These are phyloP conservation scores for Hypoxylon perforatum DNA, from an alignment of 495 filamentous ascomycete species.

Conservation along the genomic window DNA sequence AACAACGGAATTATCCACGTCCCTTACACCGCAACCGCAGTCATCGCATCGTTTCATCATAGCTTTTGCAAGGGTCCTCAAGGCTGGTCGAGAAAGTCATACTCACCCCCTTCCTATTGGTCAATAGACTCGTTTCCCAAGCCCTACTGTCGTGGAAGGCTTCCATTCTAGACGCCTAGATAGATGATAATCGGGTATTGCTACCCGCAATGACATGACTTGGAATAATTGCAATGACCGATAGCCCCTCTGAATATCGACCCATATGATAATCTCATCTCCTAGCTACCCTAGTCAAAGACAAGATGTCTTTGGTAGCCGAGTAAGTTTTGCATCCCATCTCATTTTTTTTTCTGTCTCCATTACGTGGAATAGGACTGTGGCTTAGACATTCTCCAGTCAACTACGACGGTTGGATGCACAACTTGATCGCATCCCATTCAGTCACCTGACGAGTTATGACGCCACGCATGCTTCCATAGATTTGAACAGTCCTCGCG, in stretches of 20 bases:
- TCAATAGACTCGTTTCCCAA: constrained; percentile 3
- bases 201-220: constrained; percentile 32
- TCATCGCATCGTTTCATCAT: constrained; percentile 28
- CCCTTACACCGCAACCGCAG: constrained; percentile 21
- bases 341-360: neutral
- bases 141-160: constrained; percentile 11
- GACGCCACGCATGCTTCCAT: constrained; percentile 43
- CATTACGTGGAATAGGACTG: constrained; percentile 16
- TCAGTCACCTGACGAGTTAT: constrained; percentile 49
- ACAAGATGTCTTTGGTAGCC: constrained; percentile 72
- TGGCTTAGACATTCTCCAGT: constrained; percentile 57
- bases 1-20: constrained; percentile 15
- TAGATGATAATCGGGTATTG: constrained; percentile 13
- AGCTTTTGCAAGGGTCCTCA: constrained; percentile 11
- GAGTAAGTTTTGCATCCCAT: constrained; percentile 63
- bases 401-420: constrained; percentile 81
- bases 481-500: constrained; percentile 51
- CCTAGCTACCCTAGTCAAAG: constrained; percentile 7
- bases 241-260: constrained; percentile 24
- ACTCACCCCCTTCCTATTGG: constrained; percentile 25
- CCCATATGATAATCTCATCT: constrained; percentile 38
- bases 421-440: constrained; percentile 77
- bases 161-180: constrained; percentile 12
- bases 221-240: constrained; percentile 30
- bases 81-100: constrained; percentile 5